Base-by-base conservation (phyloP, 768 basidiomycete genomes). In the Tulasnella sp. region DNA sequence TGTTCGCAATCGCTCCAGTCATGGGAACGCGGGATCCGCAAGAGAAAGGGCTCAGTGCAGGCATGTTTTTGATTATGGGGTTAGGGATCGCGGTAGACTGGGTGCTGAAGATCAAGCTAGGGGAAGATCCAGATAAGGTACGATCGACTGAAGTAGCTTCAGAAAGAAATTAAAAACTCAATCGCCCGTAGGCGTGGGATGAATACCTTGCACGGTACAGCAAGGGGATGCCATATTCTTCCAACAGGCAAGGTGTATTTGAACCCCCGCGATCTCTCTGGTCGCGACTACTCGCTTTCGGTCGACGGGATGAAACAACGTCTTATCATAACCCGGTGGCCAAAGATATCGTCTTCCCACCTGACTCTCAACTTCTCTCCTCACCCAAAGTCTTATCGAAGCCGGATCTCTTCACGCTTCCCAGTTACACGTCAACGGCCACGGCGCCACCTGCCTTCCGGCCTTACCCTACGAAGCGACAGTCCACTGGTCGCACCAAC, bases 101-200 rank as follows among this genome's bases (percentile, higher is more conserved):
- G 78, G 72, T 76, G n/a, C 69, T 85, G 44, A 71, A 72, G 29
- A 68, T 69, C 52, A 76, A 75, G 70, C 73, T 83, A 27, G 85
- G 84, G 21, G 83, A 84, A 64, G 81, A 80, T 70, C 84, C 84
- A 13, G 84, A 85, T 64, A 77, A 85, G 77, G 82, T 81, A 61
- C 26, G 73, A n/a, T n/a, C n/a, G n/a, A n/a, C n/a, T n/a, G n/a
- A n/a, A n/a, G n/a, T n/a, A n/a, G n/a, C n/a, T n/a, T n/a, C n/a
- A n/a, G n/a, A 29, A 51, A 41, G 27, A 44, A 24, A 52, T n/a
- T 11, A 3, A 32, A 17, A 42, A 15, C 48, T 32, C 54, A 15
- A 15, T 51, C 27, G 61, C 4, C n/a, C 17, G 7, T 56, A 84
- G 83, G 82, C 82, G 73, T 87, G 84, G 84, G 82, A 86, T 64